Evolutionary conservation across 805 yeast genomes (phyloP), one percentile per base, ranked within the genome.

Genomic region (Candida sithepensis): DNA sequence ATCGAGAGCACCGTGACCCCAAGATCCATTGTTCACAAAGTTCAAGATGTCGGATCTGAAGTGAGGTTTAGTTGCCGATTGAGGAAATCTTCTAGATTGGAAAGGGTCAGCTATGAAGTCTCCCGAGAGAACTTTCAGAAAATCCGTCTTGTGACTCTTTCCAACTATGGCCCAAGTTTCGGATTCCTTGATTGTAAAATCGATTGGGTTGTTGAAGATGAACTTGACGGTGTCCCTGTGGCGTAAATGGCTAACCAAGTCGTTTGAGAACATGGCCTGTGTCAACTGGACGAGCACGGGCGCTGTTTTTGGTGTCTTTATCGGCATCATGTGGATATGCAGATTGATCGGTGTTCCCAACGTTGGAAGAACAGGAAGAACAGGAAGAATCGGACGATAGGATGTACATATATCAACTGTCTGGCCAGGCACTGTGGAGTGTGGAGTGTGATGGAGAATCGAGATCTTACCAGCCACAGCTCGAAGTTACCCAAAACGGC

Each of bases 81-180:
- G 60, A 9, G 94, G 90, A 54, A 79, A 85, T 1, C 67, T 58
- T 42, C 90, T 65, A 0, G 82, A 65, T 2, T 68, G 55, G 0
- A 81, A 70, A 1, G 90, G 89, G 2, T 66, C 71, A 0, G 81
- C 66, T 7, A 78, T 52, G 54, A 70, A 75, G 40, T 77, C 72
- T 2, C 84, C 82, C 0, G 88, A 76, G n/a, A 87, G 50, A 0
- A 77, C 68, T 42, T 73, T 72, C 23, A 88, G 66, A 21, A 88
- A 70, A 18, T 71, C 72, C 0, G 82, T 65, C 63, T 84, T 86
- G 23, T 64, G 55, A 1, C 83, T 45, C 13, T 52, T 67, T 0
- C 87, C 87, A 18, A 77, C 63, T 13, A 82, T 58, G 2, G 83
- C 86, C 79, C 84, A 77, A 46, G 66, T 67, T 51, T 79, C 74